A percentile compares a stretch with the other conserved stretches of the same genome.
Conservation (phyloP, 768 basidiomycete genomes). For the Sporobolomyces roseus region DNA sequence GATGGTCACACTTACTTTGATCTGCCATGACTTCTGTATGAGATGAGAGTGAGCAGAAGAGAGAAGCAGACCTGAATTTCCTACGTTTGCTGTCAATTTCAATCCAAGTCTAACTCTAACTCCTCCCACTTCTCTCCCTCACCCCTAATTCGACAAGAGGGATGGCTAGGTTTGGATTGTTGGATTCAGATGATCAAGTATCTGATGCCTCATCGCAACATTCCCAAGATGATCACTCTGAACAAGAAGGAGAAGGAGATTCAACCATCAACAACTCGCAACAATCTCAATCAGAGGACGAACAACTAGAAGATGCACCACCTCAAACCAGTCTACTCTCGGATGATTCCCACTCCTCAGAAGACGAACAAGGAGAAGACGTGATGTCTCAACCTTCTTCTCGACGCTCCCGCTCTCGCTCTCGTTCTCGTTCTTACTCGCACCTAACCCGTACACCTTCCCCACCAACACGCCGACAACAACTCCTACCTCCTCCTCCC, state of each 20-base stretch:
- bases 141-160: no score
- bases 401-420: background rate
- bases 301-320: constrained; percentile 16
- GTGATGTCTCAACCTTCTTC: background rate
- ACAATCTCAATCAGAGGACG: constrained; percentile 7
- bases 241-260: background rate
- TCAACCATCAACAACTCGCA: background rate
- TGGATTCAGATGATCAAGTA: constrained; percentile 13
- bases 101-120: no score
- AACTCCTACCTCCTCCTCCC: background rate
- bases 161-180: constrained; percentile 15
- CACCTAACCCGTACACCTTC: background rate
- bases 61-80: background rate
- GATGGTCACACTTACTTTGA: no score
- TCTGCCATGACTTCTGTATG: no score
- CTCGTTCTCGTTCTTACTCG: background rate
- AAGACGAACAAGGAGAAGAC: background rate
- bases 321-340: constrained; percentile 6
- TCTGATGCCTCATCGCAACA: background rate
- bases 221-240: no score
- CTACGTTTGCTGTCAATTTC: no score
- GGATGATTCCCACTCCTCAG: no score
- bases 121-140: background rate
- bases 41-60: constrained; percentile 5
- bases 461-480: background rate